These are phyloP conservation scores for Helicocarpus griseus DNA, from an alignment of 2,329 filamentous ascomycete species.

Conservation along the genomic window DNA sequence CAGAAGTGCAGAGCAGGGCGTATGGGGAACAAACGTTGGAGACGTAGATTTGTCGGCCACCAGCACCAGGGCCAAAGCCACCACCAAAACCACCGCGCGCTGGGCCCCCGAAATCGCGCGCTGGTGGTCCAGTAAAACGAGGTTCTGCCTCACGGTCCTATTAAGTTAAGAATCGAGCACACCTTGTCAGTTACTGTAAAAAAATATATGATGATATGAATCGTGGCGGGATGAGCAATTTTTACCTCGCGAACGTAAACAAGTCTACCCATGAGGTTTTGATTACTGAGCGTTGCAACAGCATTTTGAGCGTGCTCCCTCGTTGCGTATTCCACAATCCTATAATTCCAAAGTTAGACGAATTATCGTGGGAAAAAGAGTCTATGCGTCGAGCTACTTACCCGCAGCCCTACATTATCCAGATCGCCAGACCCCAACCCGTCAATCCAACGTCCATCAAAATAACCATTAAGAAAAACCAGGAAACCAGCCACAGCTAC, in stretches of 20 bases:
- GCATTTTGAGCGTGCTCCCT: conserved; percentile 98
- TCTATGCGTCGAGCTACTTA: no score
- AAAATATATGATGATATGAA: background rate
- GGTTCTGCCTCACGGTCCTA: conserved; percentile 97
- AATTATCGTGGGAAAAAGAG: no score
- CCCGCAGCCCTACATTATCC: conserved; percentile 99
- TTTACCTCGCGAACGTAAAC: conserved; percentile 94
- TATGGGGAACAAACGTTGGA: conserved; percentile 75
- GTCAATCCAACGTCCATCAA: conserved; percentile 98
- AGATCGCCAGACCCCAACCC: conserved; percentile 86
- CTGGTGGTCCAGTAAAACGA: conserved; percentile 74
- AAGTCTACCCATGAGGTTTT: conserved; percentile 95
- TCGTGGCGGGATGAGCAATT: background rate
- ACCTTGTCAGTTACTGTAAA: conserved; percentile 7
- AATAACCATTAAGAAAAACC: conserved; percentile 46
- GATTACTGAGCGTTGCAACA: conserved; percentile 96
- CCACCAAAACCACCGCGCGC: conserved; percentile 45
- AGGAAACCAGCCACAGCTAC: conserved; percentile 76
- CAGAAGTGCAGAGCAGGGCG: background rate
- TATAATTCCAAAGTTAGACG: conserved; percentile 28
- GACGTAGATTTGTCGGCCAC: conserved; percentile 87
- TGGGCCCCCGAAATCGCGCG: conserved; percentile 50
- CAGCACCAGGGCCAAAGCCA: conserved; percentile 39
- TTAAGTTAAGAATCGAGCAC: background rate
- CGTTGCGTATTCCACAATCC: conserved; percentile 99